These are phyloP conservation scores for Nemania serpens DNA, from an alignment of 2,329 filamentous ascomycete genomes.

Conservation along the genomic window DNA sequence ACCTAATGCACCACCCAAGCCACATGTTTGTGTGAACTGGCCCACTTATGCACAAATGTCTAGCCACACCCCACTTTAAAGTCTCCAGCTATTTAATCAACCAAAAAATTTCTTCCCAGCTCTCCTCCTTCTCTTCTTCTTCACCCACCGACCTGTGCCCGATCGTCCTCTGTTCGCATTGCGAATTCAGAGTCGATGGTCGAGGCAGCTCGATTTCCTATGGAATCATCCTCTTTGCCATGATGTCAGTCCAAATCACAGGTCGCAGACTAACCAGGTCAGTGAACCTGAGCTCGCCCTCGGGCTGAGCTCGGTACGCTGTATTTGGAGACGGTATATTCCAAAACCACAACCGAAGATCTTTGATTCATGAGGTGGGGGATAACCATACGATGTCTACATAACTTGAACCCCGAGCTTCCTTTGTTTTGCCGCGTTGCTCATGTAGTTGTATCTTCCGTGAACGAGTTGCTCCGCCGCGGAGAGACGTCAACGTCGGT, in stretches of 20 bases:
- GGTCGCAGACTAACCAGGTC: constrained; percentile 79
- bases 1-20: too few species aligned
- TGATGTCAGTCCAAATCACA: constrained; percentile 96
- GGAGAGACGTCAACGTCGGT: too few species aligned
- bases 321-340: constrained; percentile 77
- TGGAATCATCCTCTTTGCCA: constrained; percentile 74
- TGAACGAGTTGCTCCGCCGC: too few species aligned
- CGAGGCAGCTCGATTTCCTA: constrained; percentile 79
- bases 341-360: constrained; percentile 86
- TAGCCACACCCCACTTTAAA: constrained; percentile 27
- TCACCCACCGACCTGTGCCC: constrained; percentile 80
- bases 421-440: not conserved
- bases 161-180: constrained; percentile 69
- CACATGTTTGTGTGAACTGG: not conserved
- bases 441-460: too few species aligned
- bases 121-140: constrained; percentile 45
- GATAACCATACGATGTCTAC: constrained; percentile 84
- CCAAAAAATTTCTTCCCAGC: constrained; percentile 34
- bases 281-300: constrained; percentile 69
- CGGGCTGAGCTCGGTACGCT: constrained; percentile 69
- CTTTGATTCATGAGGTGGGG: constrained; percentile 88
- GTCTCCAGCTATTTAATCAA: constrained; percentile 21
- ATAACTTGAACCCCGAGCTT: constrained; percentile 44
- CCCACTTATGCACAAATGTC: not conserved
- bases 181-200: constrained; percentile 74